Conservation (phyloP, 495 filamentous ascomycete genomes). For the Penicillium psychrofluorescens region DNA sequence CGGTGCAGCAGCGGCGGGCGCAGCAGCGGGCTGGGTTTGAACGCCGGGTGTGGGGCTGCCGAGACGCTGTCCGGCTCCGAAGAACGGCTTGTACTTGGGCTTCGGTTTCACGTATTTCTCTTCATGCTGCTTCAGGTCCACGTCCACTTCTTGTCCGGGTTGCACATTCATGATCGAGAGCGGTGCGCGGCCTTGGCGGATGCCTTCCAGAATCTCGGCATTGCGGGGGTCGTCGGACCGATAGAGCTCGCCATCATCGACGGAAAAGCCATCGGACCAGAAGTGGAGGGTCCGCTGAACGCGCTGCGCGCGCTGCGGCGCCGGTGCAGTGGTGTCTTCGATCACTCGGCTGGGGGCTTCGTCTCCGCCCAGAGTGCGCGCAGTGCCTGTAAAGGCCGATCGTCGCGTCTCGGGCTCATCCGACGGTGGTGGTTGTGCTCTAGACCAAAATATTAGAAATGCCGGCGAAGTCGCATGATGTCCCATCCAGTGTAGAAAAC, state of each 20-base stretch:
- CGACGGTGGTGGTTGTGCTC: conserved; percentile 51
- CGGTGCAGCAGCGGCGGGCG: conserved; percentile 20
- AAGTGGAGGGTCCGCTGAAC: conserved; percentile 73
- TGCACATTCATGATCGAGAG: conserved; percentile 83
- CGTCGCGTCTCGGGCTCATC: conserved; percentile 46
- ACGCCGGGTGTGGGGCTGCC: conserved; percentile 81
- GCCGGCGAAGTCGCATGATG: no score
- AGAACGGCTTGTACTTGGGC: conserved; percentile 81
- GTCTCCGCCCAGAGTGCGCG: conserved; percentile 85
- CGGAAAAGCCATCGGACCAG: conserved; percentile 90
- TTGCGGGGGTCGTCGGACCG: conserved; percentile 86
- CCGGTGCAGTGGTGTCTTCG: conserved; percentile 49
- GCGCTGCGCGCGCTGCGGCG: conserved; percentile 36
- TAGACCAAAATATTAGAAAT: conserved; percentile 13
- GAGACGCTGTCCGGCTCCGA: conserved; percentile 75
- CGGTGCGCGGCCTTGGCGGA: conserved; percentile 80
- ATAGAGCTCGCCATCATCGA: conserved; percentile 89
- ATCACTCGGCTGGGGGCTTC: conserved; percentile 70
- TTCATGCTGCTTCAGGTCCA: conserved; percentile 79
- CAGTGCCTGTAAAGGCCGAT: conserved; percentile 69
- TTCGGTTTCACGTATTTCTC: conserved; percentile 78
- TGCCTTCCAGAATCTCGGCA: conserved; percentile 70
- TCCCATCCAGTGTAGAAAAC: conserved; percentile 2
- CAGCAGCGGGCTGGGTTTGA: conserved; percentile 24
- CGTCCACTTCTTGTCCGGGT: conserved; percentile 79